These are phyloP conservation scores for Salix viminalis DNA, from an alignment of 345 rosid genomes.

Conservation along the genomic window DNA sequence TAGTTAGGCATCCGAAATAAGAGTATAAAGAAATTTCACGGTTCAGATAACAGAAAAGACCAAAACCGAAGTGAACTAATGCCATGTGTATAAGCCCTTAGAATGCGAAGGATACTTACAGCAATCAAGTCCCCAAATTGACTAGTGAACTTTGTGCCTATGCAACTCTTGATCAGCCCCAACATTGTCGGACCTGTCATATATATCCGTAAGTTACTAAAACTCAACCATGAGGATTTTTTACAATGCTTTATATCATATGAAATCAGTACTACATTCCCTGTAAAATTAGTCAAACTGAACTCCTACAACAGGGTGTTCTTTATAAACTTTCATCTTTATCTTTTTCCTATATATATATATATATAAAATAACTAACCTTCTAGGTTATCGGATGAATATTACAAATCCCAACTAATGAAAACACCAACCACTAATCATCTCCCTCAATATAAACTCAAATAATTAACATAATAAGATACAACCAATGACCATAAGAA, in stretches of 20 bases:
- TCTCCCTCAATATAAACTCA: background rate
- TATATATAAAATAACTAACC: too few relatives aligned
- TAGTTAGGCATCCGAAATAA: background rate
- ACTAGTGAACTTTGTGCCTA: conserved; percentile 93
- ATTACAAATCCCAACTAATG: background rate
- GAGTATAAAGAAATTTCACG: background rate
- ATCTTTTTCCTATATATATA: too few relatives aligned
- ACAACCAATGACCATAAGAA: background rate
- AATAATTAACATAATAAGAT: background rate
- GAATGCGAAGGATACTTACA: conserved; percentile 42
- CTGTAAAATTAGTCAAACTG: background rate
- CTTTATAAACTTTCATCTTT: background rate
- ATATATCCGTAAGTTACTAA: background rate
- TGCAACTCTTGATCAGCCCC: conserved; percentile 83
- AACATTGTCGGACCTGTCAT: conserved; percentile 60
- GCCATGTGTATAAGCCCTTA: background rate
- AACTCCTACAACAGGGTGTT: background rate
- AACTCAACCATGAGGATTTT: background rate
- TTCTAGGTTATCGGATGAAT: background rate
- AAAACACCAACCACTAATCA: background rate
- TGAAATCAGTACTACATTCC: background rate
- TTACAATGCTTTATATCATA: background rate
- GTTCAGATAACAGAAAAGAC: background rate
- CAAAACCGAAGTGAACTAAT: background rate
- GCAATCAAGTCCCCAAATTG: conserved; percentile 94